Base-by-base conservation (phyloP, 202 grass and related monocot species). In the Schoenoplectus tabernaemontani region DNA sequence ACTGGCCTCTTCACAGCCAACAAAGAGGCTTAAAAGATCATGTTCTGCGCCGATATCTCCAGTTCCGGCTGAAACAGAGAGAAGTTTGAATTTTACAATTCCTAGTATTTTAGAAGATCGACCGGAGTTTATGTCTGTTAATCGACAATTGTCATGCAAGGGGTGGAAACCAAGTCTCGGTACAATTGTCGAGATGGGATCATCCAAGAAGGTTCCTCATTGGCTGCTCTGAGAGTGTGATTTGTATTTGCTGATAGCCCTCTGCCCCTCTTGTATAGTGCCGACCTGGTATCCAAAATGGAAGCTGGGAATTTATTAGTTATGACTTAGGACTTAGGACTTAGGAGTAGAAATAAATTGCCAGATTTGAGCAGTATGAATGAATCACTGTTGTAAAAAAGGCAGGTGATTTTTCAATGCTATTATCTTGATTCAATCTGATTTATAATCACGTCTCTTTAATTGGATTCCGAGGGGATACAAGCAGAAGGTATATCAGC, bases 91-190 rank as follows among this genome's bases (percentile, higher is more conserved):
- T 15, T 20, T 75, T 12, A 50, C 39, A 48, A 23, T 43, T 47
- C 54, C 11, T 5, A 66, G 85, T 70, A 81, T 81, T n/a, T 88
- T 88, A 78, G 88, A 89, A 63, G 86, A 84, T 46, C 78, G 60
- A 43, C 82, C 86, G 42, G 96, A 92, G 81, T 85, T 88, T 78
- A 20, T 98, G 22, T 13, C 59, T 3, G 11, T 48, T 81, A 92
- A 82, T 85, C 47, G 91, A 84, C 87, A 98, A 84, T 68, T 90
- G 66, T 98, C 96, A 5, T 80, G 69, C 83, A 86, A 78, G 78
- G 87, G 86, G 16, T 98, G 96, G 96, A 95, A 95, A 73, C 96
- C 96, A 22, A 92, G 85, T 83, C 78, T 98, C 7, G 69, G 78
- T 12, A 98, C 96, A 42, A 98, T 98, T 59, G 88, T 90, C 48